Evolutionary conservation across 2,329 filamentous ascomycete species (phyloP), one percentile per base, ranked within the genome.

Genomic region (Epichloe amarillans): DNA sequence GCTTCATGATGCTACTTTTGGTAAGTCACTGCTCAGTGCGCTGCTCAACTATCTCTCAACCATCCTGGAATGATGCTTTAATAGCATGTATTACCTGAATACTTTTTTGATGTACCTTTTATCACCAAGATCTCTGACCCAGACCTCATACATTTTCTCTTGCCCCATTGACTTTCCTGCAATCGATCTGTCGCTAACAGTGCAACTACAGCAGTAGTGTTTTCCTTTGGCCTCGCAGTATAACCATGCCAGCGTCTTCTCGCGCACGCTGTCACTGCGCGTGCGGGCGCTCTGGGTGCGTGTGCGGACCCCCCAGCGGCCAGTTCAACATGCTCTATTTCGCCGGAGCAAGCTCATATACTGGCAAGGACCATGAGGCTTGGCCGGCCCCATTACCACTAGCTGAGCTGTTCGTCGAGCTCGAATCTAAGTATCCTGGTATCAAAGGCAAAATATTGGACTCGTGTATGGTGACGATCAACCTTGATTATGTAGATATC

Each of bases 241-340:
- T 39, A 17, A 54, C 42, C 21, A 72, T 71, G 66, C 61, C 67
- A 33, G 56, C 65, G 2, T 62, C 72, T 0, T 76, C 73, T 23
- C 21, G 21, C 21, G 21, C 21, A 23, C 21, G 21, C 21, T 5
- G 21, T 5, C 4, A 4, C 21, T 23, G 21, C 21, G 21, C 21
- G 21, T 23, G 21, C 21, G 21, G 21, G 21, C 21, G 21, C 21
- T 23, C 4, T 23, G 4, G 21, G 21, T 23, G 21, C 4, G 21
- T 23, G 21, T 23, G 21, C 21, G 4, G 21, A 54, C 66, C 77
- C 11, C 78, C 80, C 1, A 56, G 69, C 42, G 82, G 77, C n/a
- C 77, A 86, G 57, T 94, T 93, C 70, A 85, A 77, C 52, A 71
- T 94, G 44, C 78, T 93, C 50, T 94, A 91, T 69, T 94, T 94